Evolutionary conservation across 73 alveolate genomes (phyloP).

Genomic region (Stentor coeruleus): DNA sequence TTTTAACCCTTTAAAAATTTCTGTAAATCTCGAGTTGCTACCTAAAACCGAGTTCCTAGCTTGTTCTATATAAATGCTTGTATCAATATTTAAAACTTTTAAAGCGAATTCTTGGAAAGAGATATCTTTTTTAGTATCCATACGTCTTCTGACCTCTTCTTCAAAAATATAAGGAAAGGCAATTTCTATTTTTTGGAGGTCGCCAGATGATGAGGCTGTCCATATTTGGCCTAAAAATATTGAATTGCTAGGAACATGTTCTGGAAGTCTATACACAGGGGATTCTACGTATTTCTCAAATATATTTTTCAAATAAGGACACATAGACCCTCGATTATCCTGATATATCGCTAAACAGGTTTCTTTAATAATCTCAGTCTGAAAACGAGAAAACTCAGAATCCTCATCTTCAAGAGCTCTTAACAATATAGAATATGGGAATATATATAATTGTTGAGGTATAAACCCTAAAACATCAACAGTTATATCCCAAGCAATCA

Average conservation of each 20-base stretch:
- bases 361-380: conserved; percentile 1
- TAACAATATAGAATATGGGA: not conserved
- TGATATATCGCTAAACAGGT: conserved; percentile 7
- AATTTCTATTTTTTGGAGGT: not conserved
- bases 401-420: conserved; percentile 8
- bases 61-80: not conserved
- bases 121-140: conserved; percentile 8
- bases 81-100: not conserved
- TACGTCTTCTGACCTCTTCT: conserved; percentile 23
- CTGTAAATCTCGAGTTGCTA: not conserved
- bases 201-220: not conserved
- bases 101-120: not conserved
- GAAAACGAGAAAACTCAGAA: not conserved
- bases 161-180: conserved; percentile 2
- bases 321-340: conserved; percentile 8
- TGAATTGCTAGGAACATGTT: conserved; percentile 20
- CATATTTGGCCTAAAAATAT: not conserved
- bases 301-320: not conserved
- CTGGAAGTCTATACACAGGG: conserved; percentile 2
- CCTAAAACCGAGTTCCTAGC: not conserved
- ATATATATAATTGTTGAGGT: not conserved
- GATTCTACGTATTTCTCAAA: not conserved
- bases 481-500: conserved; percentile 27
- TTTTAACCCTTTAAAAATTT: not conserved
- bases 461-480: conserved; percentile 20